phyloP scores from a whole-genome alignment of 805 yeast genomes.

The Ogataea nitratoaversa region DNA sequence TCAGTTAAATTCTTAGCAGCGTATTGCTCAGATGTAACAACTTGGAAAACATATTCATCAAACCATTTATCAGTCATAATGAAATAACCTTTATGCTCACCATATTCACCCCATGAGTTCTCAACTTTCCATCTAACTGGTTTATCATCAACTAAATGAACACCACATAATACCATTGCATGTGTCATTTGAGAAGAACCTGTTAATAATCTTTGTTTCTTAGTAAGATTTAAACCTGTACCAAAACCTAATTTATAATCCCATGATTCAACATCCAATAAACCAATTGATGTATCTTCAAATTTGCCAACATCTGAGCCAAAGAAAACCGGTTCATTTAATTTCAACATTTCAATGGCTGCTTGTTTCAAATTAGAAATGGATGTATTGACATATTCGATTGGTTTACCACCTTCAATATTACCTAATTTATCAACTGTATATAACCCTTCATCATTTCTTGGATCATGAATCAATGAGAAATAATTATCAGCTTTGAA shows the following conservation, averaged over 20 bases:
- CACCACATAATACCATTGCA: slow-evolving; percentile 85
- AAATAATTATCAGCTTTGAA: slow-evolving; percentile 51
- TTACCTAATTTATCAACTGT: slow-evolving; percentile 78
- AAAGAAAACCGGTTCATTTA: slow-evolving; percentile 78
- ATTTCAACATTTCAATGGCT: slow-evolving; percentile 65
- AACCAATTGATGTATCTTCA: slow-evolving; percentile 56
- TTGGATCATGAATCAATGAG: slow-evolving; percentile 79
- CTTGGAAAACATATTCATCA: slow-evolving; percentile 71
- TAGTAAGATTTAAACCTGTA: slow-evolving; percentile 29
- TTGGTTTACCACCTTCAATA: slow-evolving; percentile 66
- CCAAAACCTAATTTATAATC: slow-evolving; percentile 60
- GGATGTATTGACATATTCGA: slow-evolving; percentile 69
- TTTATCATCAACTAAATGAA: slow-evolving; percentile 55
- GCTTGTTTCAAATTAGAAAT: slow-evolving; percentile 54
- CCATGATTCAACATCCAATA: slow-evolving; percentile 69
- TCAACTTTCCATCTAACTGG: slow-evolving; percentile 74
- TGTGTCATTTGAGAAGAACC: slow-evolving; percentile 74
- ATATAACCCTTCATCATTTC: slow-evolving; percentile 65
- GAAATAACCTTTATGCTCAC: slow-evolving; percentile 66
- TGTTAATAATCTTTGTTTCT: slow-evolving; percentile 31
- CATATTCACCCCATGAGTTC: slow-evolving; percentile 76
- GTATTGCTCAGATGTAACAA: slow-evolving; percentile 39
- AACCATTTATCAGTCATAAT: slow-evolving; percentile 73
- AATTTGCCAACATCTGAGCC: slow-evolving; percentile 85
- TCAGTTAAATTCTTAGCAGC: slow-evolving; percentile 35